phyloP scores from a whole-genome alignment of 371 early-diverging fungal species.

The Mucor irregularis region DNA sequence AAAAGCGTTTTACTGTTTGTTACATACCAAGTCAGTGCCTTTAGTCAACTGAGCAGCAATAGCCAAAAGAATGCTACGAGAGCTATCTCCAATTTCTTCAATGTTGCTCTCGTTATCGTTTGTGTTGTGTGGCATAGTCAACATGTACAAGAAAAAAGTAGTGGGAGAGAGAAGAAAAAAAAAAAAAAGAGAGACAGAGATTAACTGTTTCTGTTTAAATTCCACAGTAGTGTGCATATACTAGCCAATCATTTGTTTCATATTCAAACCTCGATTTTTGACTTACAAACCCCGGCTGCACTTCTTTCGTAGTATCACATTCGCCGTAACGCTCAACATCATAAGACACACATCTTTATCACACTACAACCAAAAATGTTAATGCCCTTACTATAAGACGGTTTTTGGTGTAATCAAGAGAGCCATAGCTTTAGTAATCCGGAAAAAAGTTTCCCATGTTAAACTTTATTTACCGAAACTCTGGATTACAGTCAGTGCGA shows the following conservation, averaged over 20 bases:
- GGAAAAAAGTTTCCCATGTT: too few species aligned
- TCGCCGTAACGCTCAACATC: too few species aligned
- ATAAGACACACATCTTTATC: too few species aligned
- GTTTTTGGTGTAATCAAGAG: too few species aligned
- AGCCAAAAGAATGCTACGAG: slow-evolving; percentile 81
- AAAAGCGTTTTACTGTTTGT: neutral
- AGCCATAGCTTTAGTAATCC: too few species aligned
- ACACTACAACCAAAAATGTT: too few species aligned
- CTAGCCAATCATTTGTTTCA: neutral
- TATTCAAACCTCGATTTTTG: neutral
- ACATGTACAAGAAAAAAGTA: neutral
- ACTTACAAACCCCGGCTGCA: neutral
- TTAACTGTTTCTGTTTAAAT: neutral
- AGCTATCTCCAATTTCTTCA: slow-evolving; percentile 88
- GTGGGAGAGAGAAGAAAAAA: neutral
- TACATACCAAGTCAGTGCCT: slow-evolving; percentile 77
- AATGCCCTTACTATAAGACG: too few species aligned
- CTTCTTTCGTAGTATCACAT: neutral
- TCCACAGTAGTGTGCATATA: neutral
- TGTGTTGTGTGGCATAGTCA: slow-evolving; percentile 14
- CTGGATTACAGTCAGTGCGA: too few species aligned
- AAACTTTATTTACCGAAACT: too few species aligned
- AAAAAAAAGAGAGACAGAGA: neutral
- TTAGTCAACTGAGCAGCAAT: slow-evolving; percentile 87
- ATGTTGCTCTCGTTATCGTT: slow-evolving; percentile 51